Conservation (phyloP, 2,329 filamentous ascomycete species). For the Cercospora berteroae region DNA sequence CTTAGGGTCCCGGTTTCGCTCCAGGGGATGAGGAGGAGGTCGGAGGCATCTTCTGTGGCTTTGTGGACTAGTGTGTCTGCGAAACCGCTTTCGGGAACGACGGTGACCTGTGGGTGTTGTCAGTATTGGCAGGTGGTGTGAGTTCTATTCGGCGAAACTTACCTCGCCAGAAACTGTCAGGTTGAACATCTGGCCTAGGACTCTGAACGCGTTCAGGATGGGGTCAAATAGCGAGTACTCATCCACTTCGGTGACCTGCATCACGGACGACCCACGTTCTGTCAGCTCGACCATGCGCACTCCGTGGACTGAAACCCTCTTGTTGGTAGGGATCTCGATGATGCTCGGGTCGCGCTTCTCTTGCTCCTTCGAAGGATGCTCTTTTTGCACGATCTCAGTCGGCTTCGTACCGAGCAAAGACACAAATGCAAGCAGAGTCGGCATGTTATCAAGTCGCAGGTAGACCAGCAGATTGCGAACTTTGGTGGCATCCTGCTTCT, state of each 20-base stretch:
- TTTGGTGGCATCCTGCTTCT: conserved; percentile 52
- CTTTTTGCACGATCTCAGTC: conserved; percentile 42
- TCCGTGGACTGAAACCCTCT: conserved; percentile 61
- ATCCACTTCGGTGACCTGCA: conserved; percentile 83
- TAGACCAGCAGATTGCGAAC: conserved; percentile 73
- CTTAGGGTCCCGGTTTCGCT: conserved; percentile 74
- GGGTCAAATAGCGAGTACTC: conserved; percentile 68
- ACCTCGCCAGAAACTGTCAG: conserved; percentile 73
- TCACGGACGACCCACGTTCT: conserved; percentile 90
- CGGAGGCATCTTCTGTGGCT: conserved; percentile 53
- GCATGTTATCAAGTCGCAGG: conserved; percentile 79
- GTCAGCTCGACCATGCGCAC: conserved; percentile 84
- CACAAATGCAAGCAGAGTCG: conserved; percentile 78
- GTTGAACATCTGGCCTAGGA: conserved; percentile 80
- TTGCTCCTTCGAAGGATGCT: conserved; percentile 39
- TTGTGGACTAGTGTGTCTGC: conserved; percentile 72
- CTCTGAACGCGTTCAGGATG: conserved; percentile 85
- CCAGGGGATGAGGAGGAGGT: conserved; percentile 83
- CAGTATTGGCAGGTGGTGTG: background rate
- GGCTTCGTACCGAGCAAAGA: conserved; percentile 65
- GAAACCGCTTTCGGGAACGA: conserved; percentile 75
- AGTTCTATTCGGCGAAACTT: background rate
- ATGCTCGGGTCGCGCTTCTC: conserved; percentile 13
- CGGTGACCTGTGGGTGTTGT: conserved; percentile 50
- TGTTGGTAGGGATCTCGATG: conserved; percentile 4